Percentiles rank a stretch among this genome's conserved stretches.
These are phyloP conservation scores for Colletotrichum australisinense DNA, from an alignment of 2,329 filamentous ascomycete genomes.

Conservation along the genomic window DNA sequence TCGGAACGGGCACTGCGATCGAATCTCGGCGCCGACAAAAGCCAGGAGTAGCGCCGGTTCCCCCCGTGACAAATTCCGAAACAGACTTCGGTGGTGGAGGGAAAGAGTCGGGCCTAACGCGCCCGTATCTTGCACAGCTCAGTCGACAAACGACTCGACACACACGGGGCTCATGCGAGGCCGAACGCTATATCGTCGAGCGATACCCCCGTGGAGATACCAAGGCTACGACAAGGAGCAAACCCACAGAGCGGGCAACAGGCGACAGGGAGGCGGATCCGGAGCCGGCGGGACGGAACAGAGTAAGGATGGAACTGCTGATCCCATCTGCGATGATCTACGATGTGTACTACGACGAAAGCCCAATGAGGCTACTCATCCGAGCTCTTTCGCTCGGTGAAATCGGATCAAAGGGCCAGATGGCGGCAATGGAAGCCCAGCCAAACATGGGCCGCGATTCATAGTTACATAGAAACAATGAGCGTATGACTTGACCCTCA, in stretches of 20 bases:
- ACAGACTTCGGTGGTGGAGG: slow-evolving; percentile 11
- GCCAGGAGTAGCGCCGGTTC: slow-evolving; percentile 7
- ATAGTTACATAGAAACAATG: slow-evolving; percentile 28
- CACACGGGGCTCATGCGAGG: slow-evolving; percentile 22
- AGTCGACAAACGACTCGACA: slow-evolving; percentile 21
- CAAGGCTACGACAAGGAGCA: background rate
- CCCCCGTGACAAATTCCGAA: slow-evolving; percentile 24
- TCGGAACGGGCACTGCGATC: slow-evolving; percentile 12
- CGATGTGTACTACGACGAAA: background rate
- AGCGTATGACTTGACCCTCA: slow-evolving; percentile 14
- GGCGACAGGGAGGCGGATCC: slow-evolving; percentile 4
- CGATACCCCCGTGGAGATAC: background rate
- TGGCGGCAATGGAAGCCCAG: slow-evolving; percentile 14
- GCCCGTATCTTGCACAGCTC: slow-evolving; percentile 17
- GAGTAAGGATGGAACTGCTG: background rate
- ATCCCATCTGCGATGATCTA: slow-evolving; percentile 5
- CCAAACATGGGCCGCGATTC: slow-evolving; percentile 1
- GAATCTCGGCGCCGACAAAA: slow-evolving; percentile 8
- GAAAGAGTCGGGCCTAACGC: slow-evolving; percentile 23
- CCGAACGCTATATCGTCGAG: slow-evolving; percentile 10
- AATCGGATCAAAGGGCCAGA: slow-evolving; percentile 22
- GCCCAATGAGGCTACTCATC: slow-evolving; percentile 26
- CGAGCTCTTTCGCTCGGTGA: slow-evolving; percentile 19
- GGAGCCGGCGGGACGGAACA: background rate
- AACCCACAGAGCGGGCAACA: background rate